Base-by-base conservation (phyloP, 169 alveolate species). In the Blepharisma undulans region DNA sequence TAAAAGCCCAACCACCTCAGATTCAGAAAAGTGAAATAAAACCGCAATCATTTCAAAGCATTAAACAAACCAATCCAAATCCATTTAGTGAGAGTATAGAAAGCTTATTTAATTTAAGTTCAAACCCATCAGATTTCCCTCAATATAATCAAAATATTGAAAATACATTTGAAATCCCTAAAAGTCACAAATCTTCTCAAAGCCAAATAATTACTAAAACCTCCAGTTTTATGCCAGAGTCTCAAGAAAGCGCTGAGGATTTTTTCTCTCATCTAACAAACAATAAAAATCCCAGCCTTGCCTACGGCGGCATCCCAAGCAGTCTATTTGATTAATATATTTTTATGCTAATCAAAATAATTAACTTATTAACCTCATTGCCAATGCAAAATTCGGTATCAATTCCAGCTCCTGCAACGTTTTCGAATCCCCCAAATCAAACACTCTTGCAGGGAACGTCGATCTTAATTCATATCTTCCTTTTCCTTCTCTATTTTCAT, bases 381-480 rank as follows among this genome's bases (percentile, higher is more conserved):
- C 93, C n/a, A 93, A 76, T 1, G 95, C 95, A 30, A 82, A 77
- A 29, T 84, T 72, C 21, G 96, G 96, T 4, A 88, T 92, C n/a
- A 93, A 71, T 21, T 93, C 96, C 0, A 90, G 91, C 29, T 89
- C 91, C 72, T 92, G 79, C 22, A 93, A 48, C 1, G 89, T 87
- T 29, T 79, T 93, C 21, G 3, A 25, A 21, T 92, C 93, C 25
- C 30, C 21, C 22, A 33, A 84, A 7, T 90, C 94, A 89, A 71
- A 94, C 18, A 90, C 93, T 78, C 88, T 94, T 14, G 89, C 90
- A 22, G 96, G 96, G 85, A 94, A 94, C 14, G 87, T 92, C 0
- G 90, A 61, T 19, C 94, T 84, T 19, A 94, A 25, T n/a, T 85
- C 92, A 82, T 84, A 90, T 21, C 30, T 27, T 16, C 71, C 74